phyloP scores from a whole-genome alignment of 2,329 filamentous ascomycete genomes.

The Penicillium sp. region DNA sequence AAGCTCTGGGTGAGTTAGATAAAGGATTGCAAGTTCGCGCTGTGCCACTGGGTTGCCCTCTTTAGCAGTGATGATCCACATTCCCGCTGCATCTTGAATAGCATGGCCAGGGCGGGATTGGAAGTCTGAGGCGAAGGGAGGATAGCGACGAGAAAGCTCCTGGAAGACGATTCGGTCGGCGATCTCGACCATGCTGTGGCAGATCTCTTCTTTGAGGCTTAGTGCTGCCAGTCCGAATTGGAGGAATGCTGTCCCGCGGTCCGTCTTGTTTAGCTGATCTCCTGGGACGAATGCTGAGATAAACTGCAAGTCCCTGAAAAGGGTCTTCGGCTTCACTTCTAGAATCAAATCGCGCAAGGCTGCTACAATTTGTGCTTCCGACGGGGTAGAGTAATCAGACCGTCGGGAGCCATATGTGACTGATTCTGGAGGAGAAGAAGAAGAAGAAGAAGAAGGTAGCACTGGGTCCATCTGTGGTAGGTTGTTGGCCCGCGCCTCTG shows the following conservation, averaged over 20 bases:
- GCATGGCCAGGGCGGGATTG: conserved; percentile 30
- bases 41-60: conserved; percentile 87
- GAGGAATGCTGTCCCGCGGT: conserved; percentile 76
- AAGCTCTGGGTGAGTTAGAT: conserved; percentile 85
- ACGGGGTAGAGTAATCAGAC: conserved; percentile 53
- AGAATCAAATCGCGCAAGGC: conserved; percentile 67
- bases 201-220: conserved; percentile 83
- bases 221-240: conserved; percentile 84
- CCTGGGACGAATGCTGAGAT: conserved; percentile 62
- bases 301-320: conserved; percentile 78
- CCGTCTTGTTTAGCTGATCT: conserved; percentile 56
- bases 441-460: conserved; percentile 24
- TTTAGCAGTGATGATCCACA: conserved; percentile 91
- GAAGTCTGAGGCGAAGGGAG: conserved; percentile 30
- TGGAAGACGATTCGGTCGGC: conserved; percentile 67
- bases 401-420: conserved; percentile 32
- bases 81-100: conserved; percentile 73
- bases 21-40: conserved; percentile 88
- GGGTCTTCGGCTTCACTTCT: conserved; percentile 69
- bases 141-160: conserved; percentile 42
- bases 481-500: conserved; percentile 20
- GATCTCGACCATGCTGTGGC: conserved; percentile 76
- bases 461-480: conserved; percentile 17
- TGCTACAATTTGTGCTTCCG: conserved; percentile 61
- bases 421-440: conserved; percentile 29